Evolutionary conservation across 2,329 filamentous ascomycete genomes (phyloP).

Genomic region (Sclerotinia sclerotiorum): DNA sequence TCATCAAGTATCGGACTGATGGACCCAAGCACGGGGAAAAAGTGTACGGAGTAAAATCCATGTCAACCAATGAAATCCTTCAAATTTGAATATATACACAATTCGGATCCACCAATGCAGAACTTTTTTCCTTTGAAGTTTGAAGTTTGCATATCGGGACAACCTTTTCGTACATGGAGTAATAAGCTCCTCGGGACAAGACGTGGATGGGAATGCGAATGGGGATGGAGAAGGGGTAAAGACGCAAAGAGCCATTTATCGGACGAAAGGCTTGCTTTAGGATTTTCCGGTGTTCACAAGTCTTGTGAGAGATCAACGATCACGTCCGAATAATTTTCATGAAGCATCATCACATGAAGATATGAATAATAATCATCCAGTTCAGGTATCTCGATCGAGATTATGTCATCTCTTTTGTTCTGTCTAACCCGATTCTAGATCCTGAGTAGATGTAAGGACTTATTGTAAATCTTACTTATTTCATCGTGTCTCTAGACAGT

Average conservation of each 20-base stretch:
- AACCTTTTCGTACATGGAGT: neutral
- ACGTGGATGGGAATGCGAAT: neutral
- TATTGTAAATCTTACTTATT: neutral
- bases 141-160: too few species aligned
- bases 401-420: neutral
- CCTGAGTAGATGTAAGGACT: neutral
- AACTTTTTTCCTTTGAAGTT: too few species aligned
- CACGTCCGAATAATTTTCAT: neutral
- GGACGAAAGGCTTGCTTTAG: neutral
- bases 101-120: neutral
- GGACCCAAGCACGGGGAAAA: neutral
- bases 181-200: neutral
- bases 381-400: neutral
- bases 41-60: neutral
- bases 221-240: neutral
- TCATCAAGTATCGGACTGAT: neutral
- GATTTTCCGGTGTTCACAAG: neutral
- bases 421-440: neutral
- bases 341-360: conserved; percentile 3
- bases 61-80: neutral
- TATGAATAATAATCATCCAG: neutral
- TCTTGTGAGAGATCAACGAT: neutral
- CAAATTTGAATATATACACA: too few species aligned
- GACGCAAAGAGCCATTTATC: neutral
- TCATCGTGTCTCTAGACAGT: neutral